Base-by-base conservation (phyloP, 2,329 filamentous ascomycete genomes). In the Stagonosporopsis cucurbitacearum region DNA sequence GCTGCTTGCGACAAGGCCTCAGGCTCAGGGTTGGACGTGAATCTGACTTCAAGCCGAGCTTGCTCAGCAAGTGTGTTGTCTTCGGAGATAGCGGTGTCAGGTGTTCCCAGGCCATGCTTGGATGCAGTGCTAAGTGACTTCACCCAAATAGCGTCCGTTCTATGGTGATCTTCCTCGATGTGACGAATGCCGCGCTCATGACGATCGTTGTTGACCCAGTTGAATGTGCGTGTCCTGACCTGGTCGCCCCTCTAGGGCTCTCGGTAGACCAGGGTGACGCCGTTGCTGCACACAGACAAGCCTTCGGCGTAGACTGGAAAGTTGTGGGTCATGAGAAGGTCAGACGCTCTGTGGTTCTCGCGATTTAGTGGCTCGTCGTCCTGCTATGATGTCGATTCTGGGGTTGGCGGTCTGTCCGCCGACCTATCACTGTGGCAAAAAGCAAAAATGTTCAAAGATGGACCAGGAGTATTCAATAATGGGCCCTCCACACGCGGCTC, bases 271-370 rank as follows among this genome's bases (percentile, higher is more conserved):
- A 55, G 12, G 3, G 13, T 17, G 7, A 7, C 13, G 26, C 45
- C 40, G 13, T 50, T 45, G 40, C 52, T 54, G 33, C 44, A 54
- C 15, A 42, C 26, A 6, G 41, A 52, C 39, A 39, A 36, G 25
- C 39, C 25, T 5, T 48, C 32, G 19, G 33, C n/a, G 44, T 48
- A 35, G 13, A 45, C 4, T 8, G 39, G 51, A n/a, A 54, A 44
- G n/a, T 33, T 39, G 32, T 37, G 20, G n/a, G 42, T 22, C 9
- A 23, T 23, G 4, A 26, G 26, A 11, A 36, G 19, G n/a, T 20
- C 22, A n/a, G 41, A 12, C 6, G 6, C 23, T 19, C n/a, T 26
- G 2, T 19, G 13, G 8, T 28, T 20, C 20, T n/a, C n/a, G 15
- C 26, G 4, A 7, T 12, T 23, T 5, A 19, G 17, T 17, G 17